phyloP scores from a whole-genome alignment of 306 rosid genomes.

The Cucumis sativus region Cucumber_9930_V3 NC_026659.2:5028001-5028500 shows the following conservation, averaged over 20 bases:
- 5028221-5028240: neutral
- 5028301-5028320: neutral
- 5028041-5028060: too few relatives aligned
- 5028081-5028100: neutral
- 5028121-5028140: too few relatives aligned
- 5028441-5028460: neutral
- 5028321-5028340: neutral
- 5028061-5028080: neutral
- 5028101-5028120: too few relatives aligned
- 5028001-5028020: too few relatives aligned
- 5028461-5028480: neutral
- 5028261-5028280: neutral
- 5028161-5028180: neutral
- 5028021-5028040: too few relatives aligned
- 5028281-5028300: neutral
- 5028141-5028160: too few relatives aligned
- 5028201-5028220: neutral
- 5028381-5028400: neutral
- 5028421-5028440: neutral
- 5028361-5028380: neutral
- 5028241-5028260: constrained; percentile 1
- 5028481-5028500: neutral
- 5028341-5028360: neutral
- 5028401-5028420: neutral
- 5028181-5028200: neutral